Conservation (phyloP, 495 filamentous ascomycete species). For the Aspergillus sparsus region DNA sequence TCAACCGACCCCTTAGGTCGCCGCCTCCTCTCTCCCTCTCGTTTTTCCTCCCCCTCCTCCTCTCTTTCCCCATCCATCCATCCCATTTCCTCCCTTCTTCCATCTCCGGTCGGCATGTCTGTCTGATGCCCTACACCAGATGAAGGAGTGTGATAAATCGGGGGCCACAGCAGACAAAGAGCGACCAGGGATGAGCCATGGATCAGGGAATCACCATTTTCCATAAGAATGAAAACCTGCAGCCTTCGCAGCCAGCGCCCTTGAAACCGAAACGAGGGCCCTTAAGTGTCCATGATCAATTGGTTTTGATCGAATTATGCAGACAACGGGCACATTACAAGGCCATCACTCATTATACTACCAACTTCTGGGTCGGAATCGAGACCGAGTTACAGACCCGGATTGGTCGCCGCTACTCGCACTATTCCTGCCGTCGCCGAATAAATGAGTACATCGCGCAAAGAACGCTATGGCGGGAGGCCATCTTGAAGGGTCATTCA, state of each 20-base stretch:
- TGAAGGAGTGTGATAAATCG: neutral
- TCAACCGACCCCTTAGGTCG: conserved; percentile 5
- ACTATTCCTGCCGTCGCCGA: conserved; percentile 29
- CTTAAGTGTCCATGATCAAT: conserved; percentile 23
- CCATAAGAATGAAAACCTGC: conserved; percentile 15
- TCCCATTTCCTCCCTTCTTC: conserved; percentile 3
- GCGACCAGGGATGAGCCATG: conserved; percentile 17
- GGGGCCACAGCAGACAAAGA: neutral
- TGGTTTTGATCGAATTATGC: conserved; percentile 25
- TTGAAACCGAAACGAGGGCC: conserved; percentile 16
- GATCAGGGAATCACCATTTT: conserved; percentile 20
- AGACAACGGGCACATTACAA: conserved; percentile 14
- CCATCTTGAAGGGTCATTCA: conserved; percentile 8
- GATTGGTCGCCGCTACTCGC: conserved; percentile 27
- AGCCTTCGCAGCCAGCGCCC: conserved; percentile 6
- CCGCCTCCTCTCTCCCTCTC: no score
- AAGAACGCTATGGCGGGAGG: conserved; percentile 13
- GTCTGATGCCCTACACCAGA: neutral
- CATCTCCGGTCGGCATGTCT: conserved; percentile 1
- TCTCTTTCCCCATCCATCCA: neutral
- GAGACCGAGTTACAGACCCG: conserved; percentile 13
- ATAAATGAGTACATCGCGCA: conserved; percentile 22
- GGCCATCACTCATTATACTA: conserved; percentile 17
- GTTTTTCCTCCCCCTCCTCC: neutral
- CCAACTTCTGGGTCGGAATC: conserved; percentile 28